Percentiles rank a stretch among this genome's conserved stretches.
Evolutionary conservation across 1,139 yeast genomes (phyloP).

Genomic region (Entelexis sorbosivorans): DNA sequence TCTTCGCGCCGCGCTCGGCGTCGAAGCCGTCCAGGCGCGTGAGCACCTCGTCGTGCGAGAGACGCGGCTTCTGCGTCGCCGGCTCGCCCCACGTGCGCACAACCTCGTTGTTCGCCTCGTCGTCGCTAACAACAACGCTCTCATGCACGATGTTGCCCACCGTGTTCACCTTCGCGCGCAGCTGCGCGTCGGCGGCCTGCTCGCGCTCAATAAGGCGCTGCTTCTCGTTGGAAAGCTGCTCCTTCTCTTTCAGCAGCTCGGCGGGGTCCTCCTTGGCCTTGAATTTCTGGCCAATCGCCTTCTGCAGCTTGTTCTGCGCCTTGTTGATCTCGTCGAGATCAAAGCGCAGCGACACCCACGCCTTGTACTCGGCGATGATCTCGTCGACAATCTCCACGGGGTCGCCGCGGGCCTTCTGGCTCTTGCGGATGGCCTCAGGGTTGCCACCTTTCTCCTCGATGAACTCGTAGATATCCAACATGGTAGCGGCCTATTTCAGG

Average conservation of each 20-base stretch:
- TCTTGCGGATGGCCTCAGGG: slow-evolving; percentile 74
- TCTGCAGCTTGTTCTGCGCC: slow-evolving; percentile 74
- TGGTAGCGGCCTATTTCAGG: slow-evolving; percentile 25
- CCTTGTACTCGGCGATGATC: slow-evolving; percentile 78
- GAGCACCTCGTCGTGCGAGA: slow-evolving; percentile 92
- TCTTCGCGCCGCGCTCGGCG: slow-evolving; percentile 96
- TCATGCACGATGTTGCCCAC: slow-evolving; percentile 93
- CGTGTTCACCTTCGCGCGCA: slow-evolving; percentile 70
- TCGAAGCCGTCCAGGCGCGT: slow-evolving; percentile 94
- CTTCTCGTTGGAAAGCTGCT: slow-evolving; percentile 58
- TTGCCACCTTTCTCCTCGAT: slow-evolving; percentile 94
- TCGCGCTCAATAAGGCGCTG: slow-evolving; percentile 55
- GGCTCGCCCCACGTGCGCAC: slow-evolving; percentile 69
- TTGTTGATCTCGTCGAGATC: slow-evolving; percentile 86
- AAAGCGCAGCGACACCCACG: slow-evolving; percentile 87
- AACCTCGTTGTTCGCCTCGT: slow-evolving; percentile 83
- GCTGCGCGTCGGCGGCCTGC: slow-evolving; percentile 63
- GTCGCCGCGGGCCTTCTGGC: slow-evolving; percentile 91
- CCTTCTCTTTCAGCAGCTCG: slow-evolving; percentile 73
- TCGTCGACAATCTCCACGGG: slow-evolving; percentile 92
- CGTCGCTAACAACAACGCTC: slow-evolving; percentile 72
- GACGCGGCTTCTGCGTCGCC: slow-evolving; percentile 53
- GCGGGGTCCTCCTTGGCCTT: slow-evolving; percentile 92
- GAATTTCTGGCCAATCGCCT: slow-evolving; percentile 82
- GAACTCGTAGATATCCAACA: slow-evolving; percentile 88